A percentile compares a stretch with the other conserved stretches of the same genome.
Evolutionary conservation across 1,284 basidiomycete species (phyloP).

Genomic region (Apiotrichum domesticum): DNA sequence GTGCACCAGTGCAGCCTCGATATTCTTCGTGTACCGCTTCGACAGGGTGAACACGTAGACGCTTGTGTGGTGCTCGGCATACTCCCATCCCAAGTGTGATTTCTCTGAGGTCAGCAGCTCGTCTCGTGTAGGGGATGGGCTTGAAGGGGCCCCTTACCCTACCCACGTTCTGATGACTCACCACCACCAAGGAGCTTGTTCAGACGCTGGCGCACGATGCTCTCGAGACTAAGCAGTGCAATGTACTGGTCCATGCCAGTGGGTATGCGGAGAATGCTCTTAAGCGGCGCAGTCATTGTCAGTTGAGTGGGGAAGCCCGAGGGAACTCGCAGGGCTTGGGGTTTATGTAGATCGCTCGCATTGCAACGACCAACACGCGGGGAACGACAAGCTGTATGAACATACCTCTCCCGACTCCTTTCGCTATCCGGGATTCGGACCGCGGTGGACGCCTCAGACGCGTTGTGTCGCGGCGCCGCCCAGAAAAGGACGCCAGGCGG

Average conservation of each 20-base stretch:
- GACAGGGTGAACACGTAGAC: neutral
- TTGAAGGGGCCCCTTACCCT: too few species aligned
- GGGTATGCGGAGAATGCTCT: neutral
- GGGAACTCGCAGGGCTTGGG: too few species aligned
- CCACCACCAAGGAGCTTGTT: neutral
- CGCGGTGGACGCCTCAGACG: too few species aligned
- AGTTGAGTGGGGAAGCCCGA: too few species aligned
- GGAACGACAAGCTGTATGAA: too few species aligned
- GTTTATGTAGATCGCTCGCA: too few species aligned
- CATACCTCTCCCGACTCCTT: too few species aligned
- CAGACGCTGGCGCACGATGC: neutral
- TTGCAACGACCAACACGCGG: too few species aligned
- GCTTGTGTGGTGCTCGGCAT: neutral
- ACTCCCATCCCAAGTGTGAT: conserved; percentile 1
- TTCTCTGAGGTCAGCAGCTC: neutral
- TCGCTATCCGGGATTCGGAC: too few species aligned
- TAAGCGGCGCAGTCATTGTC: neutral
- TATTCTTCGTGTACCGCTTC: neutral
- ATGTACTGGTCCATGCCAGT: neutral
- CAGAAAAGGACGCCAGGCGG: too few species aligned
- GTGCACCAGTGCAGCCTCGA: neutral
- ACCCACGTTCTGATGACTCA: neutral
- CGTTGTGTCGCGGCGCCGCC: too few species aligned
- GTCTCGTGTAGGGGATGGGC: too few species aligned
- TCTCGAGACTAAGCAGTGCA: neutral